These are phyloP conservation scores for Thalassiosira oceanica DNA, from an alignment of 352 stramenopile genomes.

Conservation along the genomic window DNA sequence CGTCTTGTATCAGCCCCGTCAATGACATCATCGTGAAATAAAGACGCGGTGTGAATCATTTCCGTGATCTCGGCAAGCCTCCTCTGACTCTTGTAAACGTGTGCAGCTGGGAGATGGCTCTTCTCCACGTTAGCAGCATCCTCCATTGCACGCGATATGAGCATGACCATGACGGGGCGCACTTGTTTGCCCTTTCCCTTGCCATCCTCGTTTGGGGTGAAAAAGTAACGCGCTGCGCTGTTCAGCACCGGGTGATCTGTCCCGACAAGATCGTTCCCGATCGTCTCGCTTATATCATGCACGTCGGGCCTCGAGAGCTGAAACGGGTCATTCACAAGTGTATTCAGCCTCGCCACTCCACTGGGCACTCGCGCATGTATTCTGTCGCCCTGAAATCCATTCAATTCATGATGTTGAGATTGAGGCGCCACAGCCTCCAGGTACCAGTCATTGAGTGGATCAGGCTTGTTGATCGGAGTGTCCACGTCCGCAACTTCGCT, in stretches of 20 bases:
- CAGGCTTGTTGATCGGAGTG: no score
- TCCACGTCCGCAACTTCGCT: no score
- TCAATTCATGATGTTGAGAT: no score
- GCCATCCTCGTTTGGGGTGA: conserved; percentile 86
- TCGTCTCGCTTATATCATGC: conserved; percentile 88
- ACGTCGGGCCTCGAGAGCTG: conserved; percentile 89
- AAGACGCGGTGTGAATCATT: conserved; percentile 96
- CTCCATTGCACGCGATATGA: conserved; percentile 85
- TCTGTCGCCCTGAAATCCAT: no score
- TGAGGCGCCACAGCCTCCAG: no score
- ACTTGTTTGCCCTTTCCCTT: conserved; percentile 94
- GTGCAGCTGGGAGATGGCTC: conserved; percentile 70
- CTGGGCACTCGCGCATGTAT: conserved; percentile 38
- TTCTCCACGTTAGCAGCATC: no score
- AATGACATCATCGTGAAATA: conserved; percentile 99
- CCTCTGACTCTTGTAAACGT: conserved; percentile 69
- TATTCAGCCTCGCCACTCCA: conserved; percentile 26
- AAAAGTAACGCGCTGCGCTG: conserved; percentile 87
- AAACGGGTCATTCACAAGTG: conserved; percentile 87
- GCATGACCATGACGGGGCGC: conserved; percentile 95
- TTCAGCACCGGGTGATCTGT: conserved; percentile 95
- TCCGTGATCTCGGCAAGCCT: conserved; percentile 89
- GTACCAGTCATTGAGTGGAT: no score
- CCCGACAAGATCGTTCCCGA: conserved; percentile 91
- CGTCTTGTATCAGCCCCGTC: conserved; percentile 97